Conservation (phyloP, 768 basidiomycete species). For the Lenzites betulinus region DNA sequence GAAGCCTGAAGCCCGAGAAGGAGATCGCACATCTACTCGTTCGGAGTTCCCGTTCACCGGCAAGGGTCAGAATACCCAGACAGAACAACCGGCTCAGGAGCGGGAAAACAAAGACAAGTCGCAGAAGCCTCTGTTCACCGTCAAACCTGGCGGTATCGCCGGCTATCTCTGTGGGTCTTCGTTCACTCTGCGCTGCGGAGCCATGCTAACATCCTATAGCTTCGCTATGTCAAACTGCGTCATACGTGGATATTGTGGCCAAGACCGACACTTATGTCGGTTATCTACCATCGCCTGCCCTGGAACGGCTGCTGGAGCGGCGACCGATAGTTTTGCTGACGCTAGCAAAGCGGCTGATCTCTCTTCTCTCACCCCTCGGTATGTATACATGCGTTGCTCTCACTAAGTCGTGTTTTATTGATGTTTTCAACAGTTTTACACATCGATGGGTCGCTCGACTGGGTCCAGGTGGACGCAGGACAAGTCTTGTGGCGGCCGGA, state of each 20-base stretch:
- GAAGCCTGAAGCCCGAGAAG: conserved; percentile 3
- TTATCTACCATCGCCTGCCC: conserved; percentile 83
- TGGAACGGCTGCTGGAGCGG: conserved; percentile 90
- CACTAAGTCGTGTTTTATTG: not conserved
- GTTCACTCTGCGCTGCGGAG: not conserved
- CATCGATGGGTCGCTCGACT: conserved; percentile 95
- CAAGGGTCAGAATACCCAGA: conserved; percentile 10
- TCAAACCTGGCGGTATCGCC: conserved; percentile 96
- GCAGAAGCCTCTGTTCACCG: conserved; percentile 84
- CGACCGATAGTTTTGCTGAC: conserved; percentile 95
- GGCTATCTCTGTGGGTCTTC: conserved; percentile 77
- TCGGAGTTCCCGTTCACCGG: conserved; percentile 12
- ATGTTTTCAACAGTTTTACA: conserved; percentile 68
- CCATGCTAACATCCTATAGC: conserved; percentile 44
- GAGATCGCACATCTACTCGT: conserved; percentile 6
- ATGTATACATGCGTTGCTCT: conserved; percentile 24
- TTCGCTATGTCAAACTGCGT: conserved; percentile 87
- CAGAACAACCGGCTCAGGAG: conserved; percentile 25
- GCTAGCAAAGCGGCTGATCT: conserved; percentile 93
- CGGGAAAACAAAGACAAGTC: conserved; percentile 37
- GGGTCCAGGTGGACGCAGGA: conserved; percentile 96
- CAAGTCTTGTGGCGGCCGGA: conserved; percentile 94
- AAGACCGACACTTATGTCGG: conserved; percentile 99
- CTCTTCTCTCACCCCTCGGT: conserved; percentile 92
- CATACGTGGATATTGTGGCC: conserved; percentile 95